Evolutionary conservation across 2,329 filamentous ascomycete genomes (phyloP).

Genomic region (Tolypocladium endophyticum): DNA sequence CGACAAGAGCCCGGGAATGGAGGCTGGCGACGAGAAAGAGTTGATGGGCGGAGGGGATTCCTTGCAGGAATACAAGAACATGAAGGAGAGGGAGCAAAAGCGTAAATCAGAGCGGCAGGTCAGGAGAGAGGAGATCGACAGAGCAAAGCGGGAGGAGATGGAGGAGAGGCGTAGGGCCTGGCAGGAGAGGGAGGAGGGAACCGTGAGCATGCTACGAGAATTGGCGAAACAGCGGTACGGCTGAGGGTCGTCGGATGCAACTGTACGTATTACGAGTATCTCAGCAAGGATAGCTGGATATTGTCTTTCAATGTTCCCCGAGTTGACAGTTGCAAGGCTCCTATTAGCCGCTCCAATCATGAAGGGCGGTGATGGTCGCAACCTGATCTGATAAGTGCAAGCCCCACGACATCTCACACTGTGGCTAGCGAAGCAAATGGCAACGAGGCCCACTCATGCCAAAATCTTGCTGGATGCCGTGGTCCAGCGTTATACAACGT

Average conservation of each 20-base stretch:
- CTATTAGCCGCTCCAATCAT: background rate
- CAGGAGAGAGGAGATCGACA: conserved; percentile 66
- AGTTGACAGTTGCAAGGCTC: background rate
- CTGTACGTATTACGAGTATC: background rate
- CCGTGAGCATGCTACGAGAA: conserved; percentile 69
- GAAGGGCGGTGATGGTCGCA: too few species aligned
- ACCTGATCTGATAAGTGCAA: background rate
- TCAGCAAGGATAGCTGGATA: too few species aligned
- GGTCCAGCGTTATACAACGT: background rate
- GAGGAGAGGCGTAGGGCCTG: conserved; percentile 64
- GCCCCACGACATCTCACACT: background rate
- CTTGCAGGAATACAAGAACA: conserved; percentile 57
- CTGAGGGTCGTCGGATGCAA: conserved; percentile 15
- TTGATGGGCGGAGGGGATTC: conserved; percentile 64
- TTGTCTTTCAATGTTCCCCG: background rate
- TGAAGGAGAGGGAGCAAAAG: conserved; percentile 53
- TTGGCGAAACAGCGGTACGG: conserved; percentile 75
- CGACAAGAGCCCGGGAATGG: conserved; percentile 52
- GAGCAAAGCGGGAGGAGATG: conserved; percentile 67
- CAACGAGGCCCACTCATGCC: background rate
- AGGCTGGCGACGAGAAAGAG: conserved; percentile 53
- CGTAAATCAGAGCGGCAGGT: conserved; percentile 80
- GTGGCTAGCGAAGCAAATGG: background rate
- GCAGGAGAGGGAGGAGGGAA: conserved; percentile 69
- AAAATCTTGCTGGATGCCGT: background rate